Evolutionary conservation across 139 green algal species (phyloP).

Genomic region (Desmodesmus armatus): DNA sequence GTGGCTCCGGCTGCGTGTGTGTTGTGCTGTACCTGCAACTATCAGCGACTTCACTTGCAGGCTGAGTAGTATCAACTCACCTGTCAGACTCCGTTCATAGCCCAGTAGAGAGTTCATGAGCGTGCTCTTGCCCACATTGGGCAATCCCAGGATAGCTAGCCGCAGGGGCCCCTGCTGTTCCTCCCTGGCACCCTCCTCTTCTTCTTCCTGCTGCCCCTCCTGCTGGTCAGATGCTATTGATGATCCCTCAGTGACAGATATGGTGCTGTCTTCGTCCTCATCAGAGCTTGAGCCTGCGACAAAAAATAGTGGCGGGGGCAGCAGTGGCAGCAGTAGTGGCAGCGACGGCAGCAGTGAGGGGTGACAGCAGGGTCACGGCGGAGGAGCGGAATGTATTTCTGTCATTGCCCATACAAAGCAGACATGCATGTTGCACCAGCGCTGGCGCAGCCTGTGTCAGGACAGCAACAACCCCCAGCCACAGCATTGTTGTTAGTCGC

Average conservation of each 20-base stretch:
- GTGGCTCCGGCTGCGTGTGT: too few relatives aligned
- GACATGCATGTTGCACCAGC: neutral
- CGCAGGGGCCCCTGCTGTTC: slow-evolving; percentile 30
- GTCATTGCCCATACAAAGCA: too few relatives aligned
- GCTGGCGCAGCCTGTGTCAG: slow-evolving; percentile 38
- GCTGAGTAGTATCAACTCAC: slow-evolving; percentile 19
- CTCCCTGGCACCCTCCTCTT: neutral
- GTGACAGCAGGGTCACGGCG: too few relatives aligned
- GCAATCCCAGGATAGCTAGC: slow-evolving; percentile 84
- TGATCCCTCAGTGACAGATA: neutral
- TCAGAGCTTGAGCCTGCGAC: neutral
- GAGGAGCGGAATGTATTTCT: too few relatives aligned
- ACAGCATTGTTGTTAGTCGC: neutral
- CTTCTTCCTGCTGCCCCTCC: neutral
- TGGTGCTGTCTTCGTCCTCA: neutral
- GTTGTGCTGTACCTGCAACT: too few relatives aligned
- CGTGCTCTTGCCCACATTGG: slow-evolving; percentile 91
- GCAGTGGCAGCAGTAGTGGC: neutral
- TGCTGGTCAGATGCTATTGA: neutral
- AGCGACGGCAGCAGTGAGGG: neutral
- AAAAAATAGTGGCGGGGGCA: neutral
- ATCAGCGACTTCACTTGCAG: neutral
- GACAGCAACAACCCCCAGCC: neutral
- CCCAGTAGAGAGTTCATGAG: slow-evolving; percentile 88
- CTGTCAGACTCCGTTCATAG: slow-evolving; percentile 85